Conservation (phyloP, 768 basidiomycete species). For the Mycena maculata region DNA sequence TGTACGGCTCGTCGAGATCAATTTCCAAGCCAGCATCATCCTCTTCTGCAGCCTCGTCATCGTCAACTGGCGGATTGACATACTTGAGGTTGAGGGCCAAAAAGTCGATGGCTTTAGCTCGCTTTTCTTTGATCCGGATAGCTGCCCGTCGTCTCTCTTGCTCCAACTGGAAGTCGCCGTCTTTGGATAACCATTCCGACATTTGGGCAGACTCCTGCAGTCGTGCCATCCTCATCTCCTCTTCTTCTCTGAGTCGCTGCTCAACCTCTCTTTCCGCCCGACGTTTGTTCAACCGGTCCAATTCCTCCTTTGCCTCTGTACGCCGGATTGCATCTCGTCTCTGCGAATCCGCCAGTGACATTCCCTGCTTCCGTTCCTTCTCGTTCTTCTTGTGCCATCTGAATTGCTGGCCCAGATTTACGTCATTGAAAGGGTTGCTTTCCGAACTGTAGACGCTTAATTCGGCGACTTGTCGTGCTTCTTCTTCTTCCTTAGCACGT, state of each 20-base stretch:
- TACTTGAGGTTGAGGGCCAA: slow-evolving; percentile 96
- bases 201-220: slow-evolving; percentile 96
- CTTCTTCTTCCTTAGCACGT: slow-evolving; percentile 85
- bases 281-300: slow-evolving; percentile 89
- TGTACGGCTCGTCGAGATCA: slow-evolving; percentile 98
- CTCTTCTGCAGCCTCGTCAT: slow-evolving; percentile 69
- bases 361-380: slow-evolving; percentile 90
- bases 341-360: slow-evolving; percentile 82
- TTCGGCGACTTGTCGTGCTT: slow-evolving; percentile 92
- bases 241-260: slow-evolving; percentile 88
- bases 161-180: slow-evolving; percentile 96
- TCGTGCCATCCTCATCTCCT: slow-evolving; percentile 89
- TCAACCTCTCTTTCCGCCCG: slow-evolving; percentile 95
- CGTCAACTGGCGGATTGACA: slow-evolving; percentile 75
- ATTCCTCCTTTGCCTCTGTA: slow-evolving; percentile 94
- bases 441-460: slow-evolving; percentile 95
- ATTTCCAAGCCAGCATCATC: slow-evolving; percentile 95
- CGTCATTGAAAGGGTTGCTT: slow-evolving; percentile 98
- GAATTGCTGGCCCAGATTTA: slow-evolving; percentile 96
- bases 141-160: slow-evolving; percentile 92
- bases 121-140: slow-evolving; percentile 94
- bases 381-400: slow-evolving; percentile 99
- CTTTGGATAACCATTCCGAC: slow-evolving; percentile 97
- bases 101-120: slow-evolving; percentile 99
- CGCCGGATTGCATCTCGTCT: slow-evolving; percentile 81